Conservation (phyloP, 164 flowering plant genomes). For the Vitis cinerea region DNA sequence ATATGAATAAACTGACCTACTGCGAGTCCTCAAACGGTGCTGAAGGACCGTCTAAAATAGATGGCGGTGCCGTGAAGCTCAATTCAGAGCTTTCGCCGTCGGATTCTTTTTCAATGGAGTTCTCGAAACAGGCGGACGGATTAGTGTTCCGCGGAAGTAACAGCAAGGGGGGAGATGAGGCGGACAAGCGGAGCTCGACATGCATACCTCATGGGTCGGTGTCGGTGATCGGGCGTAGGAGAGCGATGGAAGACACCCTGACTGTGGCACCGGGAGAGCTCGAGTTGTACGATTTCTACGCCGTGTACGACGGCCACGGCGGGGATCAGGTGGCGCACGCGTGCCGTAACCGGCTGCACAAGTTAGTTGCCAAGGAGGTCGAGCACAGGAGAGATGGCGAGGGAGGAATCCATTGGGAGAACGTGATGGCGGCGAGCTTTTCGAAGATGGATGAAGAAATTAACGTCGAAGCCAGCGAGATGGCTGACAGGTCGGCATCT, state of each 20-base stretch:
- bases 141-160: too few relatives aligned
- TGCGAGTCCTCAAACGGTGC: too few relatives aligned
- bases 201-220: neutral
- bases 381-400: constrained; percentile 1
- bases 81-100: too few relatives aligned
- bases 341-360: constrained; percentile 30
- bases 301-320: constrained; percentile 37
- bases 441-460: constrained; percentile 34
- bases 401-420: constrained; percentile 21
- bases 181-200: too few relatives aligned
- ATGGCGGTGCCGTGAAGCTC: too few relatives aligned
- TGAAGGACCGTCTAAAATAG: too few relatives aligned
- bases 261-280: constrained; percentile 16
- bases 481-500: too few relatives aligned
- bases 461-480: neutral
- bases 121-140: too few relatives aligned
- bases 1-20: too few relatives aligned
- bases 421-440: constrained; percentile 26
- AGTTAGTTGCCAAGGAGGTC: constrained; percentile 16
- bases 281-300: constrained; percentile 22
- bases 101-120: too few relatives aligned
- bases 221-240: constrained; percentile 37
- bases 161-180: too few relatives aligned
- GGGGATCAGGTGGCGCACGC: constrained; percentile 18
- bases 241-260: constrained; percentile 39